A percentile compares a stretch with the other conserved stretches of the same genome.
Evolutionary conservation across 2,329 filamentous ascomycete genomes (phyloP).

Genomic region (Claviceps fusiformis): DNA sequence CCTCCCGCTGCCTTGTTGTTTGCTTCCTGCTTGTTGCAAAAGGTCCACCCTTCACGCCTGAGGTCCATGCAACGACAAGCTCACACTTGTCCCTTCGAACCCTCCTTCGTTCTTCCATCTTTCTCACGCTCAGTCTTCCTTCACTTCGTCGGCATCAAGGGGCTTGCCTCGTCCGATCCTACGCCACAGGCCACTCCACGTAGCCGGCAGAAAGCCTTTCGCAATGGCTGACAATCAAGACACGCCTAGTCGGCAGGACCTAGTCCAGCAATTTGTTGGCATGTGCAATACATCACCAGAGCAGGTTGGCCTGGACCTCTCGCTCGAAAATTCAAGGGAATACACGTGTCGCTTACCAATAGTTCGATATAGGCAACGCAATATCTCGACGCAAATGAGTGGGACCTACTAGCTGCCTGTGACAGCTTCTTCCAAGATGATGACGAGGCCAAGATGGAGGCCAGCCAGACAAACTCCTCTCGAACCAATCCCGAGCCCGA

Average conservation of each 20-base stretch:
- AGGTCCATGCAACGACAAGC: neutral
- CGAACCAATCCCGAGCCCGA: slow-evolving; percentile 19
- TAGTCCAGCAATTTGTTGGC: slow-evolving; percentile 3
- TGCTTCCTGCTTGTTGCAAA: neutral
- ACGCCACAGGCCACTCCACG: neutral
- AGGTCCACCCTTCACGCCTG: neutral
- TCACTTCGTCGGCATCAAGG: neutral
- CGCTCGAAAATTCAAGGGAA: too few species aligned
- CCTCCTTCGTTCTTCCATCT: neutral
- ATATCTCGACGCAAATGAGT: slow-evolving; percentile 50
- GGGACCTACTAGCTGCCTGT: slow-evolving; percentile 52
- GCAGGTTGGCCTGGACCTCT: neutral
- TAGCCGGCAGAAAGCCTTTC: neutral
- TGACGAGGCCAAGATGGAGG: slow-evolving; percentile 33
- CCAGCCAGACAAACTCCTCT: slow-evolving; percentile 5
- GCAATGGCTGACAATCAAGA: slow-evolving; percentile 1
- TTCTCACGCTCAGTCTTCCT: neutral
- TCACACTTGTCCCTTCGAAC: neutral
- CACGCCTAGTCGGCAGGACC: slow-evolving; percentile 2
- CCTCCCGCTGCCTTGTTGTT: neutral
- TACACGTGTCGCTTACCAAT: neutral
- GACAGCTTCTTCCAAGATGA: slow-evolving; percentile 47
- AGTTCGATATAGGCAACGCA: slow-evolving; percentile 41
- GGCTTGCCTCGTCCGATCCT: neutral
- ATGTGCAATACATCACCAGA: slow-evolving; percentile 5